Base-by-base conservation (phyloP, 176 grass and related monocot species). In the Guadua angustifolia region DNA sequence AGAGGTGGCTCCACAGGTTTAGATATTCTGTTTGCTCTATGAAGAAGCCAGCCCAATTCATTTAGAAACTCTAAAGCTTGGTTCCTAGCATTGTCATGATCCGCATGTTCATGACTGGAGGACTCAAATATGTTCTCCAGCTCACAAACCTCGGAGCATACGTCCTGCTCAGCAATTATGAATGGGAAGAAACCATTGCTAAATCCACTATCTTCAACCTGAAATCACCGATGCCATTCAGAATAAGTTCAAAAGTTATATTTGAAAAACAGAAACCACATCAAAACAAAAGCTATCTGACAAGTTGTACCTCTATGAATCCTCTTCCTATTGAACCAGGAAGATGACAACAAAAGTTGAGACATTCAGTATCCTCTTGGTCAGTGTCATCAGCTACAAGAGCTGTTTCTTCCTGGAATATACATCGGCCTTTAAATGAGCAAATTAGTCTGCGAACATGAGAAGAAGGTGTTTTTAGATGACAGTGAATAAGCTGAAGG, bases 31-130 rank as follows among this genome's bases (percentile, higher is more conserved):
- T 92, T 91, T 47, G 74, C 85, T 89, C 77, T 96, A 62, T 89
- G 89, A 83, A 99, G 89, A 77, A 99, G 91, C 97, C 97, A 99
- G 12, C 97, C 93, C 17, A 99, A 84, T 69, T 99, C 93, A 83
- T 99, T 92, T 79, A 99, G 75, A 78, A 99, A 96, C 19, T 99
- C 79, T 50, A 96, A 71, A 84, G 97, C 89, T 92, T 96, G 83
- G 43, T 86, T 91, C 83, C 89, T 96, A n/a, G 69, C 66, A 84
- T 36, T 86, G 59, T 84, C 78, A 57, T 47, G 52, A 59, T 88
- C 86, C 53, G 78, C 67, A 69, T 36, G 61, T 81, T 81, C 75
- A 38, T 74, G 45, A 63, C 46, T 66, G 40, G 89, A 69, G 57
- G 71, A 68, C 50, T 92, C 82, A 84, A 97, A 89, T 86, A 71